Conservation (phyloP, 768 basidiomycete species). For the Amanita subjunquillea region DNA sequence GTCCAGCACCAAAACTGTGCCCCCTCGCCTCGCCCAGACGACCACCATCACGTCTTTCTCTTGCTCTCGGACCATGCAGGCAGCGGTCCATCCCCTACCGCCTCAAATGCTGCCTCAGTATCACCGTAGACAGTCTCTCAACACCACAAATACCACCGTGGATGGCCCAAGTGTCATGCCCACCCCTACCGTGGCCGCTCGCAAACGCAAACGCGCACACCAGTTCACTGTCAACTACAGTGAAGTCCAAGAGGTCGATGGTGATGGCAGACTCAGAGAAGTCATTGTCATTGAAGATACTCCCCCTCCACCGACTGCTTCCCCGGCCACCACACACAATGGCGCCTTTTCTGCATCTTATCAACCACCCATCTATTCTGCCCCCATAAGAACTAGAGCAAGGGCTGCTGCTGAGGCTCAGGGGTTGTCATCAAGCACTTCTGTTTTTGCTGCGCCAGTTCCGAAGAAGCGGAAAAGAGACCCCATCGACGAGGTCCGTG, state of each 20-base stretch:
- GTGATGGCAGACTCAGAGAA: slow-evolving; percentile 65
- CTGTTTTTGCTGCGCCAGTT: slow-evolving; percentile 54
- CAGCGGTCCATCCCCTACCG: slow-evolving; percentile 59
- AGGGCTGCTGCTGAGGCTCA: slow-evolving; percentile 82
- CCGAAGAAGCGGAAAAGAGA: slow-evolving; percentile 83
- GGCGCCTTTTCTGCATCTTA: slow-evolving; percentile 69
- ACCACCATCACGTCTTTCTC: slow-evolving; percentile 45
- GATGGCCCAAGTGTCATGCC: slow-evolving; percentile 55
- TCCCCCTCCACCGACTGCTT: slow-evolving; percentile 73
- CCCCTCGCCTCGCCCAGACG: slow-evolving; percentile 17
- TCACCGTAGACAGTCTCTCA: slow-evolving; percentile 44
- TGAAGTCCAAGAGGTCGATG: slow-evolving; percentile 82
- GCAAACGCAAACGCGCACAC: slow-evolving; percentile 77
- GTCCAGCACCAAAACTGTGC: slow-evolving; percentile 24
- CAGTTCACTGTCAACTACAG: slow-evolving; percentile 80
- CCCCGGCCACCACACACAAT: slow-evolving; percentile 63
- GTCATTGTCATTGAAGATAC: slow-evolving; percentile 93
- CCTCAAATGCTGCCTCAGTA: slow-evolving; percentile 56
- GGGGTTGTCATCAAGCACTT: slow-evolving; percentile 58
- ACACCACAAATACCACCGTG: slow-evolving; percentile 27
- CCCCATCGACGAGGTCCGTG: slow-evolving; percentile 61
- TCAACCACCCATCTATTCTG: slow-evolving; percentile 66
- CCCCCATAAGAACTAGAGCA: slow-evolving; percentile 75
- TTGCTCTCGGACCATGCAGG: slow-evolving; percentile 52
- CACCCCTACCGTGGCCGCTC: slow-evolving; percentile 60